Evolutionary conservation across 768 basidiomycete genomes (phyloP).

Genomic region (Boletus bicolor): DNA sequence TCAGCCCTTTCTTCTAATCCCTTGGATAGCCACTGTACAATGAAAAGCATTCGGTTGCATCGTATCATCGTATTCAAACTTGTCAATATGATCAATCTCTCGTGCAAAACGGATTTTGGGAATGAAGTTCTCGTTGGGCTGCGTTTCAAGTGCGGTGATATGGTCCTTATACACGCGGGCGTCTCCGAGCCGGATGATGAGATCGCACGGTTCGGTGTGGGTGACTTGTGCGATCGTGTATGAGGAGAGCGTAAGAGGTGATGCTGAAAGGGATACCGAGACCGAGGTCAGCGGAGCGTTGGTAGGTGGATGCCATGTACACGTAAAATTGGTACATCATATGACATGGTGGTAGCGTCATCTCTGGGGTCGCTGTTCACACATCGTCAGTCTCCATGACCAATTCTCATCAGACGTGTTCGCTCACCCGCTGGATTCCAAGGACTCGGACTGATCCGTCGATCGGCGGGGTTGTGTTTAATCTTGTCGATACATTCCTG

Average conservation of each 20-base stretch:
- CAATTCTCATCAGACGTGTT: not conserved
- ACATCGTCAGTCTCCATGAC: not conserved
- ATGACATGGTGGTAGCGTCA: conserved; percentile 82
- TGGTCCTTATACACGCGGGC: conserved; percentile 96
- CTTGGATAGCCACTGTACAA: not conserved
- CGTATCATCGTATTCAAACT: conserved; percentile 70
- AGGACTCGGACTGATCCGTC: conserved; percentile 90
- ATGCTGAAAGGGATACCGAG: conserved; percentile 70
- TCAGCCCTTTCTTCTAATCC: not conserved
- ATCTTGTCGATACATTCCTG: conserved; percentile 88
- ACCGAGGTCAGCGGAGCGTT: no score
- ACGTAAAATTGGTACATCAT: no score
- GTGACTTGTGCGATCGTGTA: conserved; percentile 98
- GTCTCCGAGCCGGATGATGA: conserved; percentile 95
- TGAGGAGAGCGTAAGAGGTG: conserved; percentile 95
- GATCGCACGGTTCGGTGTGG: conserved; percentile 78
- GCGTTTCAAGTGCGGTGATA: conserved; percentile 78
- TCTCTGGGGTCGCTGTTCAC: conserved; percentile 73
- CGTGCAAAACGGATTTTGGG: conserved; percentile 75
- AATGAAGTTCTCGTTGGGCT: conserved; percentile 78
- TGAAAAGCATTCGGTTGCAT: not conserved
- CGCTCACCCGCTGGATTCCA: conserved; percentile 94
- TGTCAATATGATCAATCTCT: conserved; percentile 70
- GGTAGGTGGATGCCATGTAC: no score
- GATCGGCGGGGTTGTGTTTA: conserved; percentile 87